phyloP scores from a whole-genome alignment of 2,329 filamentous ascomycete species.

The Hymenoscyphus occultus region DNA sequence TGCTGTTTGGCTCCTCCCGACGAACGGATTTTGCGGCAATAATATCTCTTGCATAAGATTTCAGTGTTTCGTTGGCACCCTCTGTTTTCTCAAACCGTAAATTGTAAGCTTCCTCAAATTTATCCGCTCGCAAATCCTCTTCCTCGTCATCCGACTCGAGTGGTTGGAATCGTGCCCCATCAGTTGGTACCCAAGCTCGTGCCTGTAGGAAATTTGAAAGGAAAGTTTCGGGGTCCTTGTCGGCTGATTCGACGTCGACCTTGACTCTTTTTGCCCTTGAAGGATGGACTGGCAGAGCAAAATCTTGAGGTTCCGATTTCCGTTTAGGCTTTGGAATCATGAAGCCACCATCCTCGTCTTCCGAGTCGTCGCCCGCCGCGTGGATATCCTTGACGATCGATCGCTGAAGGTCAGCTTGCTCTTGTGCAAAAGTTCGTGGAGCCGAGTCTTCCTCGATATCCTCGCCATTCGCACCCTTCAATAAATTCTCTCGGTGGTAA shows the following conservation, averaged over 20 bases:
- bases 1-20: constrained; percentile 72
- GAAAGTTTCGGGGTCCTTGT: constrained; percentile 87
- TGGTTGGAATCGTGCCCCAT: constrained; percentile 66
- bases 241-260: constrained; percentile 67
- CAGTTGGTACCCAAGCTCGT: constrained; percentile 79
- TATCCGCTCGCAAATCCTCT: constrained; percentile 71
- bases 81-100: constrained; percentile 90
- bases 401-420: constrained; percentile 80
- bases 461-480: constrained; percentile 65
- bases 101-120: constrained; percentile 92
- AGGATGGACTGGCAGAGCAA: constrained; percentile 53
- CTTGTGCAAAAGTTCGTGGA: constrained; percentile 73
- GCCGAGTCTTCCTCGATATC: constrained; percentile 53
- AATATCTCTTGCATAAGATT: constrained; percentile 85
- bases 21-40: constrained; percentile 80
- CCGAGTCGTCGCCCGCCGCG: constrained; percentile 53
- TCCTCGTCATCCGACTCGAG: constrained; percentile 87
- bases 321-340: constrained; percentile 65
- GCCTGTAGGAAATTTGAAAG: constrained; percentile 95
- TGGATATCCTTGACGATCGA: constrained; percentile 80
- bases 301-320: constrained; percentile 20
- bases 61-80: constrained; percentile 82
- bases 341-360: constrained; percentile 59
- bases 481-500: constrained; percentile 88
- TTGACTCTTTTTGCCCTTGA: constrained; percentile 51